Evolutionary conservation across 140 eudicot species (phyloP).

Genomic region (Senecio squalidus): DNA sequence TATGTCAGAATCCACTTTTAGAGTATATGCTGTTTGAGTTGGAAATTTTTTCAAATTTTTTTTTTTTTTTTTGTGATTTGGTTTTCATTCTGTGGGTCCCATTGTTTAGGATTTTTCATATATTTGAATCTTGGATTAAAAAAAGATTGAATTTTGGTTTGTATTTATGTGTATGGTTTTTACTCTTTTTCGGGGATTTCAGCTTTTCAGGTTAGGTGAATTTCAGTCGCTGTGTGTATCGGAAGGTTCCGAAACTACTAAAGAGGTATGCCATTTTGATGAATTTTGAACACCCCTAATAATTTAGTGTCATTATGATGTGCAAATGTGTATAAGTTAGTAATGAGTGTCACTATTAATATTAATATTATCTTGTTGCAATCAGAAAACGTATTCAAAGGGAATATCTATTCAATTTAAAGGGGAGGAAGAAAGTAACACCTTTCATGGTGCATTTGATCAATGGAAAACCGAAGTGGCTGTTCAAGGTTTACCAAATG

Average conservation of each 20-base stretch:
- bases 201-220: slow-evolving; percentile 55
- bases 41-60: slow-evolving; percentile 1
- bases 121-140: not conserved
- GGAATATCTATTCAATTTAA: slow-evolving; percentile 73
- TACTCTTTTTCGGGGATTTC: slow-evolving; percentile 17
- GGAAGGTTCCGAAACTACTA: slow-evolving; percentile 38
- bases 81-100: slow-evolving; percentile 19
- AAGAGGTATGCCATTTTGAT: slow-evolving; percentile 39
- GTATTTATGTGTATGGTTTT: not conserved
- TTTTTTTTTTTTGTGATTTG: not conserved
- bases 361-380: too few species aligned
- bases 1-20: slow-evolving; percentile 28
- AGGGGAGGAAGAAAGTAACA: slow-evolving; percentile 74
- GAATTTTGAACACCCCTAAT: too few species aligned
- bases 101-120: not conserved
- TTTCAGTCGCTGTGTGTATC: slow-evolving; percentile 45
- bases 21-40: slow-evolving; percentile 19
- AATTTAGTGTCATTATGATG: too few species aligned
- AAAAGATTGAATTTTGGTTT: not conserved
- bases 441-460: slow-evolving; percentile 86
- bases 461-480: slow-evolving; percentile 65
- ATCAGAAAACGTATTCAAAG: slow-evolving; percentile 70
- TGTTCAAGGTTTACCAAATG: slow-evolving; percentile 67
- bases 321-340: slow-evolving; percentile 8
- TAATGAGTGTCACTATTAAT: too few species aligned